Conservation (phyloP, 2,329 filamentous ascomycete species). For the Amauroascus niger region DNA sequence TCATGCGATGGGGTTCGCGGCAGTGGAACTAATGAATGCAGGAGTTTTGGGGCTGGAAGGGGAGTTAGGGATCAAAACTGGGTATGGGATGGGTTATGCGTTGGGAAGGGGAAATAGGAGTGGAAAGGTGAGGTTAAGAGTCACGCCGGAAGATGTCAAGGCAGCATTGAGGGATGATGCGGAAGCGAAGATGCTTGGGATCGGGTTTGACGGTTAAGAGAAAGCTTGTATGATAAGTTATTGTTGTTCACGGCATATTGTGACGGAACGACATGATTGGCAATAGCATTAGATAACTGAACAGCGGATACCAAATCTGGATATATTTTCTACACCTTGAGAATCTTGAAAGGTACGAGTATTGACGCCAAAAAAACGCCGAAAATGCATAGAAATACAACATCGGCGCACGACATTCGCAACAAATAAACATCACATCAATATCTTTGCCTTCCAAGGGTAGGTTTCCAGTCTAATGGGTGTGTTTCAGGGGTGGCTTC, state of each 20-base stretch:
- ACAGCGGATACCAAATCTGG: neutral
- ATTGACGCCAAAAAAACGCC: conserved; percentile 6
- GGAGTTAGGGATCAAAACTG: conserved; percentile 22
- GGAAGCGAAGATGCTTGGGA: conserved; percentile 71
- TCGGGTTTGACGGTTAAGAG: conserved; percentile 37
- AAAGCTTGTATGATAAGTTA: neutral
- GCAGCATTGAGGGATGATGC: conserved; percentile 80
- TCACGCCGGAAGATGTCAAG: conserved; percentile 84
- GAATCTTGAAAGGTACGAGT: neutral
- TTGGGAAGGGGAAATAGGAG: conserved; percentile 67
- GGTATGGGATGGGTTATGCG: conserved; percentile 32
- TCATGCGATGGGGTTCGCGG: conserved; percentile 58
- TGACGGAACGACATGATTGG: neutral
- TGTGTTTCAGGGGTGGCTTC: conserved; percentile 83
- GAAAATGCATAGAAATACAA: conserved; percentile 11
- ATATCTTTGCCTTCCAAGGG: conserved; percentile 65
- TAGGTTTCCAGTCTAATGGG: conserved; percentile 85
- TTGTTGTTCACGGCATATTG: neutral
- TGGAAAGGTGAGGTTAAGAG: conserved; percentile 73
- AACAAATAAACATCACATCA: conserved; percentile 31
- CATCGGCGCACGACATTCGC: neutral
- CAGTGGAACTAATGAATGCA: conserved; percentile 73
- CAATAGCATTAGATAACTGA: neutral
- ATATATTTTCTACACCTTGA: neutral
- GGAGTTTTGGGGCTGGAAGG: conserved; percentile 75